Base-by-base conservation (phyloP, 306 rosid genomes). In the Begonia fuchsioides region DNA sequence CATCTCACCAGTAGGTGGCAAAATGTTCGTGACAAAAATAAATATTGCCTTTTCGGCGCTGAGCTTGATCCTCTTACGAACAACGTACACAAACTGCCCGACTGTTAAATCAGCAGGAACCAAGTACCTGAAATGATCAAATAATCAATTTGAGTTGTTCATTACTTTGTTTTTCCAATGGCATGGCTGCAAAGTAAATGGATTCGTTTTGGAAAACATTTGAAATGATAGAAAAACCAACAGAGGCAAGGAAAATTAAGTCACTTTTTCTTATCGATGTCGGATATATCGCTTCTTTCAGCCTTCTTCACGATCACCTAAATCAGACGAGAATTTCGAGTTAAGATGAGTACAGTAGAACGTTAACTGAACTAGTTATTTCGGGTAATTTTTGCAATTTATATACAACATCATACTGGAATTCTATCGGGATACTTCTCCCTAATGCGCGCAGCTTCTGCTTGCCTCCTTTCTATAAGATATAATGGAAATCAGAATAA, bases 261-360 rank as follows among this genome's bases (percentile, higher is more conserved):
- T 59, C n/a, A 85, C 95, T 85, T 85, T 65, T 85, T 85, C 82
- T 85, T 85, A 58, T 85, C 95, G 62, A 85, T 85, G 67, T 85
- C 95, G 51, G 87, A 88, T 60, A 85, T 74, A 56, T 80, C 86
- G 56, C 74, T 85, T 60, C 74, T 76, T 65, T 80, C 87, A 17
- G 93, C 95, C 69, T 73, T 80, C 76, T 85, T 93, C 65, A 85
- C 95, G 57, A 84, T 84, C 48, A 84, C 93, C 95, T 80, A 58
- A 50, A 26, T 26, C 13, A 14, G 47, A 65, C 53, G 55, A 56
- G 17, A 59, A 61, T 15, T 57, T 40, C 48, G 39, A 56, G 41
- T 43, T 59, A 52, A 8, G 49, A 26, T 7, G 32, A 3, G 32
- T 20, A 3, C 14, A 17, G 43, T 12, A 54, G 5, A 18, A 15